Percentiles rank a stretch among this genome's conserved stretches.
Evolutionary conservation across 331 rosid genomes (phyloP).

Genomic region (Telfairia occidentalis): DNA sequence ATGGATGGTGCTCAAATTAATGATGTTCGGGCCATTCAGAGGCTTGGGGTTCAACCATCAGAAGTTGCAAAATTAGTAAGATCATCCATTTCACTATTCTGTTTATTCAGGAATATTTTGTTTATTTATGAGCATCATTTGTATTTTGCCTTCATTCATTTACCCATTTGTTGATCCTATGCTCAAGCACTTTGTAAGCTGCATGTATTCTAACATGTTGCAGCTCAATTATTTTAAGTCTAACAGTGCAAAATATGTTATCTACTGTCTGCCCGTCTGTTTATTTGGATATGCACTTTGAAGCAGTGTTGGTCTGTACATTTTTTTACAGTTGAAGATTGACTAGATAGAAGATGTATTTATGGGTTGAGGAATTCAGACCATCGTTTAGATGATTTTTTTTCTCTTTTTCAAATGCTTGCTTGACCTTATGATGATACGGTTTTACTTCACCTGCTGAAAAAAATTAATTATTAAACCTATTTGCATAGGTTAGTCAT

Average conservation of each 20-base stretch:
- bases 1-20: constrained; percentile 74
- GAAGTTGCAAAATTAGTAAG: constrained; percentile 85
- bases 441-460: constrained; percentile 4
- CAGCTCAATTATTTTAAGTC: background rate
- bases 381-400: background rate
- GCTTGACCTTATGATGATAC: constrained; percentile 3
- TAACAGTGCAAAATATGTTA: background rate
- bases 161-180: background rate
- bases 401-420: background rate
- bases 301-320: background rate
- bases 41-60: constrained; percentile 55
- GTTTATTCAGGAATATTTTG: background rate
- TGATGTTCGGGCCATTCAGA: constrained; percentile 54
- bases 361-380: background rate
- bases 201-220: background rate
- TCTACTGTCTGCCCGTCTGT: background rate
- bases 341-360: background rate
- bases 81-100: constrained; percentile 15
- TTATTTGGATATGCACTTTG: background rate
- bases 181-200: background rate
- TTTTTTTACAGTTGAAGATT: background rate
- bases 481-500: constrained; percentile 63
- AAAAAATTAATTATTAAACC: background rate
- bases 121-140: background rate
- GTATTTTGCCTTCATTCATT: background rate